These are phyloP conservation scores for Fomitopsis betulina DNA, from an alignment of 1,284 basidiomycete species.

Conservation along the genomic window DNA sequence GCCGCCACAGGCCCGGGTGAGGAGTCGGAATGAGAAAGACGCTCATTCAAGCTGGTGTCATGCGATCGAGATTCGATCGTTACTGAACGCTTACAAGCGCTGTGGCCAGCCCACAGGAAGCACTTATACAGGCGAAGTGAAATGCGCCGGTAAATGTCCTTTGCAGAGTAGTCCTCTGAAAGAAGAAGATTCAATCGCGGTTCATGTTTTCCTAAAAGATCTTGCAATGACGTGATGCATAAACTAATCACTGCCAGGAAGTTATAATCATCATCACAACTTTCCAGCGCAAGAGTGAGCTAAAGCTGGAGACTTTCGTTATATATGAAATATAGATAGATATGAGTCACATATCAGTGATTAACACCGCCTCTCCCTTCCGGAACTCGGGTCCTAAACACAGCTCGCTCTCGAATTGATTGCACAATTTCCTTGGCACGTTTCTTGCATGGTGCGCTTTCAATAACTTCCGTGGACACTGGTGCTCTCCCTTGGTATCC, in stretches of 20 bases:
- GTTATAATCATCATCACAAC: too few relatives aligned
- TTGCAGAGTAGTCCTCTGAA: too few relatives aligned
- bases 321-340: neutral
- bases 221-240: too few relatives aligned
- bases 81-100: neutral
- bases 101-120: too few relatives aligned
- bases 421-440: conserved; percentile 40
- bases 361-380: conserved; percentile 56
- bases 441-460: conserved; percentile 23
- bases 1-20: too few relatives aligned
- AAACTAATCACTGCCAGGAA: too few relatives aligned
- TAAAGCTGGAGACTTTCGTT: neutral
- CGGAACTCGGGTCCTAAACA: conserved; percentile 65
- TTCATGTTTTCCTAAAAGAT: too few relatives aligned
- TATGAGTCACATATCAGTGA: neutral
- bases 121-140: too few relatives aligned
- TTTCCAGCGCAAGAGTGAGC: too few relatives aligned
- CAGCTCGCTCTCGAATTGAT: conserved; percentile 47
- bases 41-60: neutral
- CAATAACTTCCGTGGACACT: conserved; percentile 19
- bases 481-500: conserved; percentile 21
- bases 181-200: too few relatives aligned
- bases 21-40: too few relatives aligned
- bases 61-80: neutral
- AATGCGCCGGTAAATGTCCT: too few relatives aligned